A percentile compares a stretch with the other conserved stretches of the same genome.
Evolutionary conservation across 1,139 yeast genomes (phyloP).

Genomic region (Pichia kudriavzevii): DNA sequence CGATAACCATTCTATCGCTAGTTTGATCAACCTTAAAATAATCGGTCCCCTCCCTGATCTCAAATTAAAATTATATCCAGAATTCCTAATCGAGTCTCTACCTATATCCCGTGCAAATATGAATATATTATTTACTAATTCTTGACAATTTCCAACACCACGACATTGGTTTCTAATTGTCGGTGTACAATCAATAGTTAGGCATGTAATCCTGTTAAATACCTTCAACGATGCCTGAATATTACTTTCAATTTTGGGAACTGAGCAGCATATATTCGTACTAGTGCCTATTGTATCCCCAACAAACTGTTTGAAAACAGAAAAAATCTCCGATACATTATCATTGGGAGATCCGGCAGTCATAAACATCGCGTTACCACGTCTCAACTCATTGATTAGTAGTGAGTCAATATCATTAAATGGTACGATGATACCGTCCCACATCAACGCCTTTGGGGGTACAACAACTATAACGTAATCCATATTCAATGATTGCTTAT

Average conservation of each 20-base stretch:
- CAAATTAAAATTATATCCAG: conserved; percentile 38
- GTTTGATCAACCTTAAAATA: conserved; percentile 63
- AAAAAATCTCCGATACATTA: conserved; percentile 36
- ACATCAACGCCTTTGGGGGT: conserved; percentile 78
- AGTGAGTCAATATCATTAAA: conserved; percentile 32
- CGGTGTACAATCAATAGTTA: conserved; percentile 58
- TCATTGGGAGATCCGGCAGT: conserved; percentile 54
- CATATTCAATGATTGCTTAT: too few relatives aligned
- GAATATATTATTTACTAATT: conserved; percentile 67
- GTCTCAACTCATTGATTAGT: conserved; percentile 38
- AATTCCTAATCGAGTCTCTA: conserved; percentile 56
- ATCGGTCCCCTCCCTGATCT: conserved; percentile 54
- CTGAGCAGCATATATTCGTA: conserved; percentile 61
- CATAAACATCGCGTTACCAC: conserved; percentile 66
- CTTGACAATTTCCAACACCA: conserved; percentile 55
- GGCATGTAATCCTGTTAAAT: conserved; percentile 62
- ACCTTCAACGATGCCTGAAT: conserved; percentile 58
- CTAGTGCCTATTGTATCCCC: conserved; percentile 46
- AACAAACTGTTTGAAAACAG: conserved; percentile 43
- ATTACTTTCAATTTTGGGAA: conserved; percentile 69
- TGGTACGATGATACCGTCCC: conserved; percentile 79
- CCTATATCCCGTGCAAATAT: conserved; percentile 82
- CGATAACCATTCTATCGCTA: conserved; percentile 86
- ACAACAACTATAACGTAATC: conserved; percentile 70
- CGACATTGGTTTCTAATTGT: conserved; percentile 42